A percentile compares a stretch with the other conserved stretches of the same genome.
Evolutionary conservation across 371 early-diverging fungal species (phyloP).

Genomic region (Saksenaea vasiformis): DNA sequence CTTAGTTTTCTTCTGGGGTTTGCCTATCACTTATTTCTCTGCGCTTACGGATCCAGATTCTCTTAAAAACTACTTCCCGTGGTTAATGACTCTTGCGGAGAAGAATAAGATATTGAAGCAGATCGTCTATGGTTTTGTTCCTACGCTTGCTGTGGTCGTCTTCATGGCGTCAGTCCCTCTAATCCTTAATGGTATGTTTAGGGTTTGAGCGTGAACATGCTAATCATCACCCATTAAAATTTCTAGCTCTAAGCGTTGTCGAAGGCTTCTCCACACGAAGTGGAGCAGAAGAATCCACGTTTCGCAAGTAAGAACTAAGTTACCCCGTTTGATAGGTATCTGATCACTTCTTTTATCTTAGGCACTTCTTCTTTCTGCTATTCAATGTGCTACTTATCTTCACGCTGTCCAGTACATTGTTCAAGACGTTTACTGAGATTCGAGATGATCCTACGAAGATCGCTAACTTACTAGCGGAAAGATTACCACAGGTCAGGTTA

Average conservation of each 20-base stretch:
- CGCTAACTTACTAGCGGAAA: slow-evolving; percentile 70
- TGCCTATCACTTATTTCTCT: slow-evolving; percentile 58
- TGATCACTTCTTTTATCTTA: slow-evolving; percentile 31
- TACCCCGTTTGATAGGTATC: not conserved
- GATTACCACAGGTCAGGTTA: slow-evolving; percentile 56
- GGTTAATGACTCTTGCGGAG: slow-evolving; percentile 45
- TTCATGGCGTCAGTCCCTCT: slow-evolving; percentile 68
- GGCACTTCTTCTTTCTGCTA: slow-evolving; percentile 86
- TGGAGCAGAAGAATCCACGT: slow-evolving; percentile 68
- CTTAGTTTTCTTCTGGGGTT: slow-evolving; percentile 56
- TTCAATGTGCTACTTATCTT: slow-evolving; percentile 89
- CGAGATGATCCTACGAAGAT: slow-evolving; percentile 68
- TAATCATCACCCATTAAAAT: not conserved
- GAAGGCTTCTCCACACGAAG: slow-evolving; percentile 72
- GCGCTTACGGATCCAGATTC: slow-evolving; percentile 56
- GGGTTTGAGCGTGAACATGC: not conserved
- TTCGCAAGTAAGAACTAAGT: slow-evolving; percentile 58
- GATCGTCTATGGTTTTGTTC: slow-evolving; percentile 60
- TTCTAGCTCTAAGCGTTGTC: slow-evolving; percentile 40
- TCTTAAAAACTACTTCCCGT: slow-evolving; percentile 47
- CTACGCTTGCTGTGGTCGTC: slow-evolving; percentile 57
- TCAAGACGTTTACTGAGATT: slow-evolving; percentile 71
- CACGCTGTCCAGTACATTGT: slow-evolving; percentile 77
- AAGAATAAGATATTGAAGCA: slow-evolving; percentile 54
- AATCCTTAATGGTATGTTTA: slow-evolving; percentile 54